Evolutionary conservation across 345 rosid species (phyloP), one percentile per base, ranked within the genome.

Genomic region (Salix koriyanagi): DNA sequence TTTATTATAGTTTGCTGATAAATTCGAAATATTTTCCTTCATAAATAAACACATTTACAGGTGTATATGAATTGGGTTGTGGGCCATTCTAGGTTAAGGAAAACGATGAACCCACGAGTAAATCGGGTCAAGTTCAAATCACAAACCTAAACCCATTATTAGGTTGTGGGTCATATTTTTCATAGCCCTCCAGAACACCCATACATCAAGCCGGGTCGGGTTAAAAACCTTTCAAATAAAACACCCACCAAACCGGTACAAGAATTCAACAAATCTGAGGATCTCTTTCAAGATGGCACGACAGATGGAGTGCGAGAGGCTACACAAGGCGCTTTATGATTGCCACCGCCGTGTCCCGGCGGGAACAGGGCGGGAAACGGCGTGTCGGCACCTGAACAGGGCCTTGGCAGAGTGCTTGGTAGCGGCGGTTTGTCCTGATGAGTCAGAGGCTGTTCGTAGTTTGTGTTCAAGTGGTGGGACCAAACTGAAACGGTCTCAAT

Each of bases 401-500:
- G 90, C 88, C 41, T 80, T 92, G 26, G 98, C 95, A 19, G 82
- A 90, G 90, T 92, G 98, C 81, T 67, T 92, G 72, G 91, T 92
- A 66, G 64, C 91, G 36, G 86, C 77, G 76, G 85, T 77, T 72
- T 94, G 97, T 58, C 97, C 98, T 7, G 87, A 88, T 19, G 97
- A 94, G 77, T 75, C 79, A 7, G 97, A 94, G 85, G 94, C 91
- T 74, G 97, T 92, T 74, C 88, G 88, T 65, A 85, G 86, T 69
- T 72, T 94, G 46, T 94, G 98, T 77, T 73, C 85, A 0, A 94
- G 97, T 84, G 91, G 94, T 41, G 98, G 98, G 44, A 94, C 97
- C n/a, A 83, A 82, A 16, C 83, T 92, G 6, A 94, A 94, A 75
- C 90, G 97, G 23, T 81, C 89, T 25, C 97, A 94, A 80, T 94